These are phyloP conservation scores for Mycocentrospora acerina DNA, from an alignment of 2,329 filamentous ascomycete genomes.

Conservation along the genomic window DNA sequence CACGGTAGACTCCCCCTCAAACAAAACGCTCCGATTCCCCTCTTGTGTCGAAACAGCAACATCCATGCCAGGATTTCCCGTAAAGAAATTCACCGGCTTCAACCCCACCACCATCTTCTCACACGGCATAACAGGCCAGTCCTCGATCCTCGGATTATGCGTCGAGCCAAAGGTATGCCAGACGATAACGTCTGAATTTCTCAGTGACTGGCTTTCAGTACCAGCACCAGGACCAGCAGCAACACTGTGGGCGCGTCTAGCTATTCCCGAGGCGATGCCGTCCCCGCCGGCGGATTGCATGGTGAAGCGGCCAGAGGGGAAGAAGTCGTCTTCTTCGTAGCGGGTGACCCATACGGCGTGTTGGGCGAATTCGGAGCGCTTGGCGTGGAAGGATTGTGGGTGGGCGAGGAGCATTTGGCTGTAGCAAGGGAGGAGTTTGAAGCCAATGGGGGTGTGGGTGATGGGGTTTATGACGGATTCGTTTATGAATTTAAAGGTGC, in stretches of 20 bases:
- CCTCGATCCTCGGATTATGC: constrained; percentile 32
- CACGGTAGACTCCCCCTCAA: neutral
- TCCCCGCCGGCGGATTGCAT: constrained; percentile 30
- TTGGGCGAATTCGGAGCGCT: constrained; percentile 24
- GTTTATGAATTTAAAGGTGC: constrained; percentile 54
- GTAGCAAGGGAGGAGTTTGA: constrained; percentile 49
- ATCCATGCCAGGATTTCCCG: constrained; percentile 25
- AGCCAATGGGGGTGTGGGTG: constrained; percentile 54
- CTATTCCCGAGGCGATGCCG: constrained; percentile 24
- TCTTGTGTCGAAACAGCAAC: constrained; percentile 19
- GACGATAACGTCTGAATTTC: constrained; percentile 29
- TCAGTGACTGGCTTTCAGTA: constrained; percentile 2
- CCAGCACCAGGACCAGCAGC: constrained; percentile 2
- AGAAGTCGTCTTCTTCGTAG: constrained; percentile 27
- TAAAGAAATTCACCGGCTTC: constrained; percentile 30
- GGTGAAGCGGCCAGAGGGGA: constrained; percentile 24
- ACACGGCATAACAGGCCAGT: constrained; percentile 35
- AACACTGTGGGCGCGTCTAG: too few species aligned
- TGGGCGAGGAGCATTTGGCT: constrained; percentile 30
- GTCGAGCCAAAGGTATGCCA: constrained; percentile 34
- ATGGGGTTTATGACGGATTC: constrained; percentile 48
- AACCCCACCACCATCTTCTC: constrained; percentile 27
- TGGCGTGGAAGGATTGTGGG: constrained; percentile 19
- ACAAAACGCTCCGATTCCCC: constrained; percentile 25
- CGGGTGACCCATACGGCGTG: constrained; percentile 32